Evolutionary conservation across 1,284 basidiomycete species (phyloP), one percentile per base, ranked within the genome.

Genomic region (Athelia sp.): DNA sequence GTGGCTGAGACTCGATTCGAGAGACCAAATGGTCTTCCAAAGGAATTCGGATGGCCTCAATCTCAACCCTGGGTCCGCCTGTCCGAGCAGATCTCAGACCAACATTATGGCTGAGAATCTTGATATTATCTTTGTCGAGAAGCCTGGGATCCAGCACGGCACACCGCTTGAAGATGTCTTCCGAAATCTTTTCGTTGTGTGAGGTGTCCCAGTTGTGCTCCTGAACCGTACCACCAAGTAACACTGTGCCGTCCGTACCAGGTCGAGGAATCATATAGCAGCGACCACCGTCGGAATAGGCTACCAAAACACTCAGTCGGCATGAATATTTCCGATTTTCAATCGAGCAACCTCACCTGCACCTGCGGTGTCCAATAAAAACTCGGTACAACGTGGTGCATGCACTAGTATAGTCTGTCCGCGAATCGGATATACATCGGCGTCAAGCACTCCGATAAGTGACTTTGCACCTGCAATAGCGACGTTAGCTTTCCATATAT

Each of bases 331-430:
- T n/a, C n/a, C n/a, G n/a, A n/a, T n/a, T n/a, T n/a, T n/a, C n/a
- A 17, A 40, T 17, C 19, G 8, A 40, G 6, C 8, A n/a, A 9
- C 9, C 6, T 8, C 36, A 40, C 4, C 8, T n/a, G 19, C n/a
- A 40, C 36, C 15, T 6, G 47, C 35, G 17, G 45, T 52, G 45
- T 43, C 48, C 44, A 50, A 32, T 32, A 74, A 45, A 51, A 64
- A 72, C 48, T 77, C 71, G 31, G 69, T 67, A 50, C 78, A 59
- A 23, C 64, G 56, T 3, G 81, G 76, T 1, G 81, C 78, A 47
- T 75, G 62, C 22, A 83, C 75, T 23, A 87, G 67, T 18, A 88
- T 78, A 0, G 82, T 78, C 63, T 90, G 87, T 1, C 87, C 87
- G n/a, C 83, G 73, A 52, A 86, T 80, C 3, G 87, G 87, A 57